Percentiles rank a stretch among this genome's conserved stretches.
Evolutionary conservation across 257 asterid genomes (phyloP).

Genomic region (Solanum ossicruentum): DNA sequence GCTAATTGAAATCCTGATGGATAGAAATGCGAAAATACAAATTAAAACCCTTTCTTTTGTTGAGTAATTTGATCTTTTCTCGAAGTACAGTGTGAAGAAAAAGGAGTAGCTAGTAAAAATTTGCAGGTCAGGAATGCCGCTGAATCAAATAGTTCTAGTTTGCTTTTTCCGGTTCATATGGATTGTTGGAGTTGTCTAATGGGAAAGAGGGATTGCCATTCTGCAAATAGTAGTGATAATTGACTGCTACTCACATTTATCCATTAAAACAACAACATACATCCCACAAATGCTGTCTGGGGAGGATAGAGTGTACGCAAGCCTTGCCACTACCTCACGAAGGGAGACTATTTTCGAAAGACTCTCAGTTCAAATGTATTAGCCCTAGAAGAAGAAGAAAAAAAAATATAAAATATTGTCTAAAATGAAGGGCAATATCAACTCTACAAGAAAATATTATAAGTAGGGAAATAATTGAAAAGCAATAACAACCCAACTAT

Average conservation of each 20-base stretch:
- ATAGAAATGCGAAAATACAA: not conserved
- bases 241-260: not conserved
- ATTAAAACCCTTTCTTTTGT: not conserved
- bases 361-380: no score
- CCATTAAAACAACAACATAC: not conserved
- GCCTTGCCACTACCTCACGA: no score
- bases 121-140: not conserved
- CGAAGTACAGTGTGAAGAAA: not conserved
- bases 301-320: no score
- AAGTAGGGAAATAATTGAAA: no score
- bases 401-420: no score
- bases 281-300: no score
- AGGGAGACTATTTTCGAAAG: no score
- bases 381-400: no score
- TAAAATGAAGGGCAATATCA: no score
- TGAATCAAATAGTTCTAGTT: not conserved
- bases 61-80: not conserved
- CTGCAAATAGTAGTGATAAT: not conserved
- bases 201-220: not conserved
- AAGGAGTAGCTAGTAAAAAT: not conserved
- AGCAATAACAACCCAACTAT: no score
- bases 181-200: not conserved
- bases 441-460: no score
- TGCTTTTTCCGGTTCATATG: not conserved
- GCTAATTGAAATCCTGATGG: not conserved